Evolutionary conservation across 2,329 filamentous ascomycete species (phyloP), one percentile per base, ranked within the genome.

Genomic region (Penicillium sp.): DNA sequence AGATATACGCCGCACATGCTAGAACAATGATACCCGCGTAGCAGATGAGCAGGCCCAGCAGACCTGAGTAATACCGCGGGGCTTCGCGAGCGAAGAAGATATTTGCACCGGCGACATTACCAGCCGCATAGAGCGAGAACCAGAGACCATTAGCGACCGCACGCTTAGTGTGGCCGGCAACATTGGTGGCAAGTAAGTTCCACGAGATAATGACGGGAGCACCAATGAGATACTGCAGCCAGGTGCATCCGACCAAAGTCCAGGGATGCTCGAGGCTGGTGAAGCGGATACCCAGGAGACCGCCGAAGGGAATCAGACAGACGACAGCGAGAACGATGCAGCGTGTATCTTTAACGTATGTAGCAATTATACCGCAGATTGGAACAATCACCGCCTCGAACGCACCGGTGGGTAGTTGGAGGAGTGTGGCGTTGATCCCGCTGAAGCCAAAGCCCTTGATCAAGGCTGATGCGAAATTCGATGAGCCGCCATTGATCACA

Each of bases 111-210:
- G 75, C 75, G 33, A 81, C 78, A 61, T 82, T 81, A 0, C 80
- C 81, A 2, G 73, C 78, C 0, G 79, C 79, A 57, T 81, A 71
- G 6, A 80, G 74, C 0, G 77, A 68, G 60, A 83, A 83, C 75
- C 79, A 81, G 19, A 82, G 58, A 0, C 80, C 81, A 27, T 81
- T 79, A 0, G 80, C 78, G 0, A 78, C 74, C 10, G 75, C 77
- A 35, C 81, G 76, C 69, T 83, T 83, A 2, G 80, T 83, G 61
- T 84, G 81, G 0, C 81, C 81, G 0, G 79, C 76, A 13, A 78
- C 69, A 75, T 53, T 80, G n/a, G 76, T 71, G 2, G 74, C 78
- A 13, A 82, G 75, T 0, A 83, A 61, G 25, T 81, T 82, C 81
- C 81, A 84, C 38, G 73, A 81, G 1, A 83, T 61, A 39, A 83